Evolutionary conservation across 176 grass and related monocot species (phyloP).

Genomic region (Stipa capillata): DNA sequence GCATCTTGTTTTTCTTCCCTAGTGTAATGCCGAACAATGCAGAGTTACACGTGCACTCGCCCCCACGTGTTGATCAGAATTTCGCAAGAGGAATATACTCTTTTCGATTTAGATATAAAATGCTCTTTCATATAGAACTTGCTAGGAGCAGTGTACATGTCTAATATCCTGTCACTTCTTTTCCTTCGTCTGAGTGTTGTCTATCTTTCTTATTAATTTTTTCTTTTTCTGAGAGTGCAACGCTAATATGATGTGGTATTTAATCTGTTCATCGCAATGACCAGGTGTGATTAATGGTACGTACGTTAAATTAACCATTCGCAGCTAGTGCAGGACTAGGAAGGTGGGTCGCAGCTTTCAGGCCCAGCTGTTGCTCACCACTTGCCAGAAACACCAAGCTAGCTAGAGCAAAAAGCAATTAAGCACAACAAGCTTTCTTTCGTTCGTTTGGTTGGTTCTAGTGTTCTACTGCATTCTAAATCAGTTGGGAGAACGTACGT

Average conservation of each 20-base stretch:
- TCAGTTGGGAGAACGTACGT: neutral
- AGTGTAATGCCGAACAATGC: neutral
- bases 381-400: neutral
- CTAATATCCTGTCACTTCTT: too few relatives aligned
- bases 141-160: neutral
- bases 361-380: neutral
- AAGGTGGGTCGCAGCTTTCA: neutral
- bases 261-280: neutral
- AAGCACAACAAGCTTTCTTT: neutral
- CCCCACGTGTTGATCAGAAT: neutral
- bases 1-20: neutral
- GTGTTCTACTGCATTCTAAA: too few relatives aligned
- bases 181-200: too few relatives aligned
- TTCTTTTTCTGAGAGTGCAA: neutral
- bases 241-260: neutral
- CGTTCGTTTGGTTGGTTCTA: too few relatives aligned
- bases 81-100: too few relatives aligned
- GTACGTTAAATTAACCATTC: neutral
- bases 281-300: neutral
- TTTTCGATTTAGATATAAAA: neutral
- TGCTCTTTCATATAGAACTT: neutral
- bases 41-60: neutral
- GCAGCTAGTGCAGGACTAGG: neutral
- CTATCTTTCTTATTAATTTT: too few relatives aligned
- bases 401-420: neutral